Conservation (phyloP, 768 basidiomycete genomes). For the Pisolithus sp. region DNA sequence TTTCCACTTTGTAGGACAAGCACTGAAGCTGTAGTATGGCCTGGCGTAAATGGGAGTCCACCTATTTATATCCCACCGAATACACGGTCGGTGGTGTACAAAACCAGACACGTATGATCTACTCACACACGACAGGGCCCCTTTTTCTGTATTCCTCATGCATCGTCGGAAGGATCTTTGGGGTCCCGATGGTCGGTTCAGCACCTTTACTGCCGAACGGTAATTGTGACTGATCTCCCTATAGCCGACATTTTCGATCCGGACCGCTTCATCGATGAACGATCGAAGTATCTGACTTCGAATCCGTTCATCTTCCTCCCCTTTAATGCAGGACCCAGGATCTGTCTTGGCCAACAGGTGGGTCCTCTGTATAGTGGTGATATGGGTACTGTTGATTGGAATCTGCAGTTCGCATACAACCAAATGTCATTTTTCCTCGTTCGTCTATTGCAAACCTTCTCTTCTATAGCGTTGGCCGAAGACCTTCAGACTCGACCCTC, state of each 20-base stretch:
- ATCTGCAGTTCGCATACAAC: conserved; percentile 55
- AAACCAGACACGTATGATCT: not conserved
- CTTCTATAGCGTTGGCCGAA: conserved; percentile 36
- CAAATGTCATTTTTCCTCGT: conserved; percentile 59
- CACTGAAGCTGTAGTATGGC: conserved; percentile 16
- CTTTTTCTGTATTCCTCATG: conserved; percentile 26
- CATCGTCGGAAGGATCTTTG: conserved; percentile 34
- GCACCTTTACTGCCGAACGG: not conserved
- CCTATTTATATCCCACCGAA: conserved; percentile 29
- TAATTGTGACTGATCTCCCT: not conserved
- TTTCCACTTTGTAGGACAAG: conserved; percentile 13
- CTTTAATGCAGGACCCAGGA: conserved; percentile 36
- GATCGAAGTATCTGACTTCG: conserved; percentile 43
- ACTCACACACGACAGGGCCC: conserved; percentile 1
- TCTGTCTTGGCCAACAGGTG: conserved; percentile 35
- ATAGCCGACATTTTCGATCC: conserved; percentile 47
- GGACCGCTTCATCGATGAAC: conserved; percentile 56
- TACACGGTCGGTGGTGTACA: conserved; percentile 17
- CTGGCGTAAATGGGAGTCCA: conserved; percentile 16
- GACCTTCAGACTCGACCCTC: conserved; percentile 40
- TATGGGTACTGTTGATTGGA: not conserved
- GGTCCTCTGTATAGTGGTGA: not conserved
- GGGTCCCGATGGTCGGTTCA: conserved; percentile 30
- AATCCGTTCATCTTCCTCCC: conserved; percentile 48
- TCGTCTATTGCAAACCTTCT: conserved; percentile 52